phyloP scores from a whole-genome alignment of 1,284 basidiomycete species.

The Albatrellus sp. region DNA sequence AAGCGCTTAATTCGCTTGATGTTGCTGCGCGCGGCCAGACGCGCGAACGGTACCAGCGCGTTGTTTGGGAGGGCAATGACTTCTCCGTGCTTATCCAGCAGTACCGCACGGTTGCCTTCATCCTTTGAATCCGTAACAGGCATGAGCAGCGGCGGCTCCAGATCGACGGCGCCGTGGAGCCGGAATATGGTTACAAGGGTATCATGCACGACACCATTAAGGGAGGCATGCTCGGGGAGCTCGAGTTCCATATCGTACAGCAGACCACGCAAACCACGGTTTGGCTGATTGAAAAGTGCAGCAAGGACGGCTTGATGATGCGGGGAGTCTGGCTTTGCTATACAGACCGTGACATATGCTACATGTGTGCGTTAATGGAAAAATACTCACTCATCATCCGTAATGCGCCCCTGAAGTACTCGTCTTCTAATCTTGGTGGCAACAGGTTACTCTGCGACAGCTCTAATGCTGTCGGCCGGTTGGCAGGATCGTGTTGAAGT shows the following conservation, averaged over 20 bases:
- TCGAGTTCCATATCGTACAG: constrained; percentile 72
- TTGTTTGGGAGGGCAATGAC: constrained; percentile 73
- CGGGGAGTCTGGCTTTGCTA: constrained; percentile 63
- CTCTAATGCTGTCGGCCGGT: constrained; percentile 76
- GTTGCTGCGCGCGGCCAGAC: constrained; percentile 66
- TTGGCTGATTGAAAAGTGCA: constrained; percentile 58
- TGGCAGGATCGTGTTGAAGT: constrained; percentile 74
- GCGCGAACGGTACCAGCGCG: constrained; percentile 73
- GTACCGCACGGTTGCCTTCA: constrained; percentile 49
- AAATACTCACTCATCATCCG: constrained; percentile 55
- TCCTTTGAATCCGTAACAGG: constrained; percentile 56
- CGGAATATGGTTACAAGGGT: constrained; percentile 69
- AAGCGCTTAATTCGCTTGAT: constrained; percentile 82
- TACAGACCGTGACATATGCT: constrained; percentile 2
- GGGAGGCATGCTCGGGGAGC: constrained; percentile 56
- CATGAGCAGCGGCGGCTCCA: constrained; percentile 74
- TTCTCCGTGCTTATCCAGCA: constrained; percentile 78
- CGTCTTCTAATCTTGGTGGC: constrained; percentile 68
- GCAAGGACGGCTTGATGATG: constrained; percentile 62
- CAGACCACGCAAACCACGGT: constrained; percentile 57
- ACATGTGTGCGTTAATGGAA: background rate
- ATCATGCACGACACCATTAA: constrained; percentile 72
- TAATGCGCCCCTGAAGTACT: constrained; percentile 74
- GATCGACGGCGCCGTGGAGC: constrained; percentile 82
- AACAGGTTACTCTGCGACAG: constrained; percentile 73